These are phyloP conservation scores for Phyllosticta ampelicida DNA, from an alignment of 2,329 filamentous ascomycete genomes.

Conservation along the genomic window DNA sequence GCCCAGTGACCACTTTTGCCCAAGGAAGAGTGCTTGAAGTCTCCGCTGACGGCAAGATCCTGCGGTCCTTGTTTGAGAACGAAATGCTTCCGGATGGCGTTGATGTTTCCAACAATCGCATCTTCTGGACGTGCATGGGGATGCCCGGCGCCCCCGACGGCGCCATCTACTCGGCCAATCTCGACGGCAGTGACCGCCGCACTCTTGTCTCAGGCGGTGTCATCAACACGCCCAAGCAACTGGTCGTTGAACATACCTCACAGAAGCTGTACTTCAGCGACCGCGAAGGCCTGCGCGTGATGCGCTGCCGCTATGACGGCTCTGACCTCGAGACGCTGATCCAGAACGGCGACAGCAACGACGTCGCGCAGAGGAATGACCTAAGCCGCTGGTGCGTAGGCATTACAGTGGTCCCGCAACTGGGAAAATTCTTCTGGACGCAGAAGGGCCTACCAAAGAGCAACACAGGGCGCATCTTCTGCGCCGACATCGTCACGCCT, in stretches of 20 bases:
- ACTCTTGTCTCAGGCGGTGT: slow-evolving; percentile 34
- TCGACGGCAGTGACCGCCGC: slow-evolving; percentile 38
- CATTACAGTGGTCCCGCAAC: slow-evolving; percentile 35
- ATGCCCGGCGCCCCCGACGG: slow-evolving; percentile 26
- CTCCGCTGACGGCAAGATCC: neutral
- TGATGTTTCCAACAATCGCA: slow-evolving; percentile 15
- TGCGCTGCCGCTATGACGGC: slow-evolving; percentile 28
- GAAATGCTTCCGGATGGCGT: slow-evolving; percentile 22
- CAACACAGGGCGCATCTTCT: slow-evolving; percentile 42
- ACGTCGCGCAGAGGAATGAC: slow-evolving; percentile 19
- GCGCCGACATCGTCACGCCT: slow-evolving; percentile 35
- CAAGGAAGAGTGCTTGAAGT: slow-evolving; percentile 1
- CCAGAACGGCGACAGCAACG: slow-evolving; percentile 20
- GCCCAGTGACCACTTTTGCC: neutral
- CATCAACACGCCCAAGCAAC: slow-evolving; percentile 41
- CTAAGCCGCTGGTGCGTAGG: slow-evolving; percentile 44
- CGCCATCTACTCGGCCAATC: slow-evolving; percentile 32
- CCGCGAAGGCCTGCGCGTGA: slow-evolving; percentile 31
- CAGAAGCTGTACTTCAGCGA: slow-evolving; percentile 32
- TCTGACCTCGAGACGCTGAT: slow-evolving; percentile 28
- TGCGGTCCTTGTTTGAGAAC: neutral
- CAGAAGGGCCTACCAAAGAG: slow-evolving; percentile 48
- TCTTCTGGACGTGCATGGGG: slow-evolving; percentile 24
- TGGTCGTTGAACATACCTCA: slow-evolving; percentile 22
- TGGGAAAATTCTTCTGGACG: slow-evolving; percentile 47